Base-by-base conservation (phyloP, 805 yeast genomes). In the Starmera dryadoides region DNA sequence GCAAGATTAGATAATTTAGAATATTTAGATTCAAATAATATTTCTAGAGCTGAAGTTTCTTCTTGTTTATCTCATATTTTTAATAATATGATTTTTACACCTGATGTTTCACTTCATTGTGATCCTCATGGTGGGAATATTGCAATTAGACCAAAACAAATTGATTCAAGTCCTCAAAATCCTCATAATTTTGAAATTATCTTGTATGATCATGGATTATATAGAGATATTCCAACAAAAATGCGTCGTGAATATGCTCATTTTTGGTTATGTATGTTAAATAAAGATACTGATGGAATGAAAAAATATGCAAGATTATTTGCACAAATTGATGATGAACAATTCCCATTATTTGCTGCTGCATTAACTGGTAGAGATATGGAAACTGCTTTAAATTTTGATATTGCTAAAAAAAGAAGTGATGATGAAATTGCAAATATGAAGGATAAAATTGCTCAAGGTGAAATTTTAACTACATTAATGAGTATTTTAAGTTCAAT, bases 51-150 rank as follows among this genome's bases (percentile, higher is more conserved):
- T 1, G 84, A 85, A 45, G 95, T 93, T 8, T 81, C 94, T 2
- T 64, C 81, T 6, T 91, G 97, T 56, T 68, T 93, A 30, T 79
- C 96, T 0, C 96, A 91, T 50, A 80, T 87, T 22, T 93, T 93
- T 68, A 86, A 91, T 64, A 81, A 79, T 54, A 93, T 93, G 99
- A 87, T 93, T 31, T 93, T 93, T 65, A 82, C 94, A 2, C 95
- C 96, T 1, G 81, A 79, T 21, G 95, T 87, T 18, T 86, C 91
- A 1, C 75, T 93, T 33, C 99, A 93, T 58, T 93, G 98, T 64
- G 99, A 93, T 58, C 98, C 98, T 1, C 99, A 93, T 58, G 96
- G 95, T 10, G 99, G 99, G 0, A 93, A 93, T 53, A 66, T 93
- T 42, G 96, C 98, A 0, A 86, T 93, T 18, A 67, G 88, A 40